These are phyloP conservation scores for Tarenaya hassleriana DNA, from an alignment of 345 rosid genomes.

Conservation along the genomic window DNA sequence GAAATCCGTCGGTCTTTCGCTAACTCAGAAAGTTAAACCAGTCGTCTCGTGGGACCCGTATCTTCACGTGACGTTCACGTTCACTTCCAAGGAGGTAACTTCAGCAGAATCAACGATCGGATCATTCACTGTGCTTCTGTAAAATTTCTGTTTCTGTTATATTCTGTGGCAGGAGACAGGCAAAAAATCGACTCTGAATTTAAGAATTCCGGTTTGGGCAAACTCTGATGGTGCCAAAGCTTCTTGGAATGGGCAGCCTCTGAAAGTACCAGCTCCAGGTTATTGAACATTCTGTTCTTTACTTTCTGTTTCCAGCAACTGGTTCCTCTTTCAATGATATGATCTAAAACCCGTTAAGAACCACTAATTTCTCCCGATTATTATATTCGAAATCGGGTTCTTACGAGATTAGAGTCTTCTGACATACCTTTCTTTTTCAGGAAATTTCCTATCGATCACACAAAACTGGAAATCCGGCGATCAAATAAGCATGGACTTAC, in stretches of 20 bases:
- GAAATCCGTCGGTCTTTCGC: constrained; percentile 45
- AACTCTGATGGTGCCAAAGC: constrained; percentile 50
- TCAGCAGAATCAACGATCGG: constrained; percentile 3
- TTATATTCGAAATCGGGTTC: background rate
- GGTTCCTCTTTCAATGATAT: background rate
- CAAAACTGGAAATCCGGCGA: constrained; percentile 52
- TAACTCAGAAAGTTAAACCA: constrained; percentile 63
- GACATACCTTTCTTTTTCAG: constrained; percentile 29
- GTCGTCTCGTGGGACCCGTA: constrained; percentile 60
- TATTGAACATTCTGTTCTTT: constrained; percentile 5
- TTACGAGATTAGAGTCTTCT: constrained; percentile 7
- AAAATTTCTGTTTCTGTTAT: background rate
- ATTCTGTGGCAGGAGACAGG: constrained; percentile 36
- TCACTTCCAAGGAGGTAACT: constrained; percentile 44
- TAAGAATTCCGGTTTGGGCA: constrained; percentile 77
- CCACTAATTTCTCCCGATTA: background rate
- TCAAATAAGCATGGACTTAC: constrained; percentile 53
- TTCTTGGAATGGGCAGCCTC: constrained; percentile 43
- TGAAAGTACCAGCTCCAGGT: constrained; percentile 64
- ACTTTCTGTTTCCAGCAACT: background rate
- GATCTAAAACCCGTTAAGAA: background rate
- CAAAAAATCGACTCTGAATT: constrained; percentile 51
- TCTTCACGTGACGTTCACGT: constrained; percentile 44
- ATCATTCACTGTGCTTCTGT: too few relatives aligned
- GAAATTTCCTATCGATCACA: constrained; percentile 47